Base-by-base conservation (phyloP, 164 flowering plant genomes). In the Houttuynia cordata region DNA sequence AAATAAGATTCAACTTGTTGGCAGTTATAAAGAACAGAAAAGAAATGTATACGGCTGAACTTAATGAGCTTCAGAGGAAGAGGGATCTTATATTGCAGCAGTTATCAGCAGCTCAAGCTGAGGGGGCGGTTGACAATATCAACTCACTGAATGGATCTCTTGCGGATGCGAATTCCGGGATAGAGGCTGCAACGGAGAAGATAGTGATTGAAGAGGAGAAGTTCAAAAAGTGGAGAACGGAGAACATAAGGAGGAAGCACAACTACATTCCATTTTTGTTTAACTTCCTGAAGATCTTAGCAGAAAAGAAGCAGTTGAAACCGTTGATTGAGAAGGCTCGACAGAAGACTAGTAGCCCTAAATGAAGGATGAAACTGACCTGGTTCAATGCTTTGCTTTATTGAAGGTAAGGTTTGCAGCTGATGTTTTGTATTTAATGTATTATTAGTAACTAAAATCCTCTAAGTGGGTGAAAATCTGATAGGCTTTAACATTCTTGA, bases 241-340 rank as follows among this genome's bases (percentile, higher is more conserved):
- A 93, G 63, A 93, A 90, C 53, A 83, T 93, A 12, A 77, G 99
- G 0, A 71, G 99, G 74, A 90, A 90, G 71, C 97, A 93, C 73
- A 93, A 93, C 61, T 93, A 93, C 60, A 88, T 90, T 14, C 99
- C 99, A 10, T 93, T 93, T 59, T 65, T 93, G 77, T 93, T 88
- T 67, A 90, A 93, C 75, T 93, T 93, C 71, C 83, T 93, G 50
- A 88, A 93, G 81, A 68, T 93, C 68, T 82, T 93, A 53, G 99
- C 99, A 8, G 99, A 93, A 53, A 93, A 93, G 83, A 90, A 88
- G 85, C 96, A 86, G 80, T 67, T 93, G 74, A 93, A 86, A 65
- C 94, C 97, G 24, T 81, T 93, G 22, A 88, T 93, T 34, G 97
- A 90, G 78, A 90, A 86, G 82, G 97, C 97, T 34, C 84, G 86